These are phyloP conservation scores for Coemansia sp. DNA, from an alignment of 192 early-diverging fungal genomes.

Conservation along the genomic window DNA sequence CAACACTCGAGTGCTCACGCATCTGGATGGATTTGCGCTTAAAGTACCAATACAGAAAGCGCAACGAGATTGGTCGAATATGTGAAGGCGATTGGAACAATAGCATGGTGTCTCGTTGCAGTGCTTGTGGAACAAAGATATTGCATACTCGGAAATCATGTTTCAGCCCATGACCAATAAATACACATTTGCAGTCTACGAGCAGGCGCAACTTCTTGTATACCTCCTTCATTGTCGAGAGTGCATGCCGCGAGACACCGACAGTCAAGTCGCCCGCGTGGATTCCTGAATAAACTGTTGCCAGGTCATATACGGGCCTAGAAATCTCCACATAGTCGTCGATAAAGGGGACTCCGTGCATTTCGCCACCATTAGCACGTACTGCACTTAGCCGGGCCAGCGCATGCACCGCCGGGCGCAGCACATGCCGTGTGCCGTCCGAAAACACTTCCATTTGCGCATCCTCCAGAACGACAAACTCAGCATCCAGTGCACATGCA, in stretches of 20 bases:
- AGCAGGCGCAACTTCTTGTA: slow-evolving; percentile 89
- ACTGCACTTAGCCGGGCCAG: slow-evolving; percentile 90
- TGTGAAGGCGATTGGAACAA: slow-evolving; percentile 64
- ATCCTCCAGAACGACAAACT: slow-evolving; percentile 86
- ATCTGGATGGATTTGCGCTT: slow-evolving; percentile 81
- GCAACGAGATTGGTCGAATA: slow-evolving; percentile 66
- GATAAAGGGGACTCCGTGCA: slow-evolving; percentile 83
- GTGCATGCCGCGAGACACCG: slow-evolving; percentile 63
- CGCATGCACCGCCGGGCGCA: slow-evolving; percentile 75
- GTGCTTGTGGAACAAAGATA: slow-evolving; percentile 77
- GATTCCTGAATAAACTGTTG: slow-evolving; percentile 94
- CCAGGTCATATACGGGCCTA: slow-evolving; percentile 85
- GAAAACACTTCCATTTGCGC: slow-evolving; percentile 88
- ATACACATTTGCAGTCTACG: slow-evolving; percentile 84
- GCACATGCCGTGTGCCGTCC: slow-evolving; percentile 83
- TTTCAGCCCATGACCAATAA: slow-evolving; percentile 93
- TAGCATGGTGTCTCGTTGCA: slow-evolving; percentile 93
- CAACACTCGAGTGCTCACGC: slow-evolving; percentile 88
- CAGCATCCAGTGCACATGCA: slow-evolving; percentile 80
- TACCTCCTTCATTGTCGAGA: slow-evolving; percentile 89
- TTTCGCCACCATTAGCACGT: slow-evolving; percentile 68
- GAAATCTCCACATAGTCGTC: slow-evolving; percentile 92
- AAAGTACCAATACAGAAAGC: slow-evolving; percentile 90
- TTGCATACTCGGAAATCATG: slow-evolving; percentile 97
- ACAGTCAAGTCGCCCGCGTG: slow-evolving; percentile 83